These are phyloP conservation scores for Monilinia laxa DNA, from an alignment of 2,329 filamentous ascomycete species.

Conservation along the genomic window DNA sequence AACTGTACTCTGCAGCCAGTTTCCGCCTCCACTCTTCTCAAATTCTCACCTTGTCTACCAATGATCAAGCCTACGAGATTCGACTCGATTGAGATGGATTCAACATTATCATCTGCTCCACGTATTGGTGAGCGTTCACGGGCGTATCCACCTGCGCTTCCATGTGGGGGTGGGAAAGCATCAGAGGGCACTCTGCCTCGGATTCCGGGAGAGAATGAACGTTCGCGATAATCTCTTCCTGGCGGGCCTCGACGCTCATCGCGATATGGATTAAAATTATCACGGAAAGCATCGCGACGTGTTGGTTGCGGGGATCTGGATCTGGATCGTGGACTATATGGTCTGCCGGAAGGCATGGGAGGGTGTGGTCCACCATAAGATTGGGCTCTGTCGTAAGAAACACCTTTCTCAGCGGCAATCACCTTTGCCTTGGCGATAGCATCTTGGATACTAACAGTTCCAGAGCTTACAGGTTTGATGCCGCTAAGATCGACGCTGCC, in stretches of 20 bases:
- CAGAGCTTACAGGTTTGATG: slow-evolving; percentile 76
- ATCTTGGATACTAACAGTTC: slow-evolving; percentile 79
- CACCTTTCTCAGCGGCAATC: slow-evolving; percentile 76
- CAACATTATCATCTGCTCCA: slow-evolving; percentile 61
- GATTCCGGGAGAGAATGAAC: slow-evolving; percentile 68
- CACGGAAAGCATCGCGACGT: slow-evolving; percentile 68
- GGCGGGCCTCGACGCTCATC: slow-evolving; percentile 72
- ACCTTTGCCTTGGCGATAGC: slow-evolving; percentile 82
- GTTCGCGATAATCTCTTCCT: slow-evolving; percentile 60
- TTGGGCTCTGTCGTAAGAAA: slow-evolving; percentile 59
- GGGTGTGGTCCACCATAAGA: slow-evolving; percentile 44
- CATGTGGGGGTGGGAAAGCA: slow-evolving; percentile 61
- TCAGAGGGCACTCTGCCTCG: slow-evolving; percentile 51
- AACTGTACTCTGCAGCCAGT: slow-evolving; percentile 86
- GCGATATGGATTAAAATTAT: slow-evolving; percentile 78
- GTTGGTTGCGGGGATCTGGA: slow-evolving; percentile 72
- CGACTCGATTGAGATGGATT: slow-evolving; percentile 84
- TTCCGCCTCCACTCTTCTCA: slow-evolving; percentile 80
- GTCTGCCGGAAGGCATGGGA: slow-evolving; percentile 51
- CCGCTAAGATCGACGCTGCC: slow-evolving; percentile 78
- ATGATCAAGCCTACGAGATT: slow-evolving; percentile 88
- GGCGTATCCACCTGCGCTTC: slow-evolving; percentile 46
- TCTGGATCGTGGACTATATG: slow-evolving; percentile 63
- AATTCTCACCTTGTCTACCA: slow-evolving; percentile 84
- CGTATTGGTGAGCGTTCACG: slow-evolving; percentile 60